Base-by-base conservation (phyloP, 257 asterid genomes). In the Przewalskia tangutica region DNA sequence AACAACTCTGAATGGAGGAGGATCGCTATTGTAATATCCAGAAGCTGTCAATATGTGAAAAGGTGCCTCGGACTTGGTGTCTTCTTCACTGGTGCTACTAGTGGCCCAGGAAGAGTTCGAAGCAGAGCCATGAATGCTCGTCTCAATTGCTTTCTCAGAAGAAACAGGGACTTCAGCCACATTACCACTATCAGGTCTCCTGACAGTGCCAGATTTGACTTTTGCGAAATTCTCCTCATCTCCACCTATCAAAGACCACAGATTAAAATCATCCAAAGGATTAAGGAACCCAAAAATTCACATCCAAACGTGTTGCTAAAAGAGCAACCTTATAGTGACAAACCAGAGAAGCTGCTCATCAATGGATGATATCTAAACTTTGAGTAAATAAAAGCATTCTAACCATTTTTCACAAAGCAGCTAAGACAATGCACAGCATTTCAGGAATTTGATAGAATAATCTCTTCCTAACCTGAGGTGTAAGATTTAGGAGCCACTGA, bases 71-170 rank as follows among this genome's bases (percentile, higher is more conserved):
- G 82, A 44, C 78, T 76, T 81, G 18, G 71, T 64, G 81, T 84
- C 84, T 66, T 89, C 91, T 86, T 84, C 85, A 12, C 86, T 76
- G 81, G 87, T 81, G 65, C 81, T 87, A 76, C 88, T 79, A 2
- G 84, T 83, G 62, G 77, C 77, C 89, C 83, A 68, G 71, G 85
- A 86, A 68, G 86, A 86, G 76, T 85, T 62, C 36, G 87, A 84
- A 55, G 82, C 32, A 60, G 82, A 85, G 77, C 82, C 84, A 44
- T 85, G 85, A 79, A 70, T 20, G 8, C 79, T 8, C 17, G 59
- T 44, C 46, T 65, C 85, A 18, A 80, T 40, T 60, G 79, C 90
- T 40, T 79, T 87, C 71, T 55, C 85, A 18, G 75, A 50, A 54
- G 59, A 82, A 51, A 64, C 34, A 59, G 54, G 84, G 50, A 83